A percentile compares a stretch with the other conserved stretches of the same genome.
phyloP scores from a whole-genome alignment of 306 rosid genomes.

The Adenanthera pavonina region DNA sequence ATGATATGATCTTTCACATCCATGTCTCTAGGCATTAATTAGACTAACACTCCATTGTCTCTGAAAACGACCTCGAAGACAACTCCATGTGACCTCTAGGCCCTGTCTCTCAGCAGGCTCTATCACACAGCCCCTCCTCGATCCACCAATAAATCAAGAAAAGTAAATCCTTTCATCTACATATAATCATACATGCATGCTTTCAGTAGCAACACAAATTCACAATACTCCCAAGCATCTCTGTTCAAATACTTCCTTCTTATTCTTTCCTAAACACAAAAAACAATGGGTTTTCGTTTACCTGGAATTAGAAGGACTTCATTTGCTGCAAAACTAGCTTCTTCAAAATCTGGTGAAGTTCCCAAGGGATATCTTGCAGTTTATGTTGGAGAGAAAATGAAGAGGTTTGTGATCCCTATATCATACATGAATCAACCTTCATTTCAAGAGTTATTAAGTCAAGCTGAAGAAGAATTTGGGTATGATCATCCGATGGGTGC shows the following conservation, averaged over 20 bases:
- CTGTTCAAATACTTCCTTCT: neutral
- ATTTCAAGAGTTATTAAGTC: neutral
- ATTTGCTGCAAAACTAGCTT: neutral
- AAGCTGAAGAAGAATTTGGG: neutral
- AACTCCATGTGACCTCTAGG: neutral
- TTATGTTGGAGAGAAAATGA: conserved; percentile 38
- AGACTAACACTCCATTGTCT: neutral
- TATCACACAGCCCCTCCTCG: neutral
- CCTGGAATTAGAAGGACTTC: neutral
- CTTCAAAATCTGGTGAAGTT: neutral
- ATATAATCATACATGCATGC: neutral
- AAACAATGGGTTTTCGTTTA: conserved; percentile 17
- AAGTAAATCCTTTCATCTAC: neutral
- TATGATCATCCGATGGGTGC: neutral
- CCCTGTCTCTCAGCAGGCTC: neutral
- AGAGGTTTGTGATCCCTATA: conserved; percentile 22
- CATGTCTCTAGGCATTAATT: neutral
- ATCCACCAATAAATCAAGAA: neutral
- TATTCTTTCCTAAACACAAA: neutral
- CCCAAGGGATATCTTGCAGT: conserved; percentile 33
- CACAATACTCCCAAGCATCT: neutral
- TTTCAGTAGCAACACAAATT: neutral
- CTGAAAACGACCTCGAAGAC: neutral
- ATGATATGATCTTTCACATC: neutral
- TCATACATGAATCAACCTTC: conserved; percentile 33